Evolutionary conservation across 2,329 filamentous ascomycete genomes (phyloP).

Genomic region (Purpureocillium lavendulum): DNA sequence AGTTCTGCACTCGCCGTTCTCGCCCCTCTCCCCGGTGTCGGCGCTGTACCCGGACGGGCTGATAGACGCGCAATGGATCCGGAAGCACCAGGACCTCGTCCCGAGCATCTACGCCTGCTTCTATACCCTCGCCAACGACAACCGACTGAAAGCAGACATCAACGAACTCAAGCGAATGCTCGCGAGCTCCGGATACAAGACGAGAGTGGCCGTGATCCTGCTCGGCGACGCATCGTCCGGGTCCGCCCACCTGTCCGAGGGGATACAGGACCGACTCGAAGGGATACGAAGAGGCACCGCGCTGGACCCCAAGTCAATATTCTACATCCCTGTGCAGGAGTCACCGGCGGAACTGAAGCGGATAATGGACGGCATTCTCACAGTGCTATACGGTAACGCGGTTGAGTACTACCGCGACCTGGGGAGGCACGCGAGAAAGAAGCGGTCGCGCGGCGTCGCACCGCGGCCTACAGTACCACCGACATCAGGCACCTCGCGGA

Average conservation of each 20-base stretch:
- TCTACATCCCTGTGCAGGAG: constrained; percentile 70
- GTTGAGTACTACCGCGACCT: constrained; percentile 91
- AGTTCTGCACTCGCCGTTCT: constrained; percentile 82
- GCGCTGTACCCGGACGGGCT: constrained; percentile 83
- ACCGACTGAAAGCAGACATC: constrained; percentile 81
- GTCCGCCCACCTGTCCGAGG: constrained; percentile 50
- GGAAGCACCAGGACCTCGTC: constrained; percentile 79
- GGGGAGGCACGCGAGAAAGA: constrained; percentile 84
- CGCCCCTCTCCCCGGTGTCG: constrained; percentile 77
- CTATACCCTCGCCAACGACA: constrained; percentile 73
- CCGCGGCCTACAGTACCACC: constrained; percentile 78
- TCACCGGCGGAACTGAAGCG: constrained; percentile 63
- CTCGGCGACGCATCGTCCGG: constrained; percentile 20
- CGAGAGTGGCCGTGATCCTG: constrained; percentile 61
- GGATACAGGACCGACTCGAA: constrained; percentile 59
- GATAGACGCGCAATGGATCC: constrained; percentile 72
- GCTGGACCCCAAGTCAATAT: constrained; percentile 76
- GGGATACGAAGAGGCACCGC: constrained; percentile 72
- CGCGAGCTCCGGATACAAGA: constrained; percentile 64
- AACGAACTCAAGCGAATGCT: constrained; percentile 66
- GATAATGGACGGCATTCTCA: constrained; percentile 66
- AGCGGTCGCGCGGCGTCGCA: constrained; percentile 69
- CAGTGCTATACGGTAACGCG: constrained; percentile 62
- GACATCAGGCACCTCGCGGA: constrained; percentile 76
- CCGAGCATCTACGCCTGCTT: constrained; percentile 76